These are phyloP conservation scores for Xylariaceae sp. DNA, from an alignment of 2,329 filamentous ascomycete genomes.

Conservation along the genomic window DNA sequence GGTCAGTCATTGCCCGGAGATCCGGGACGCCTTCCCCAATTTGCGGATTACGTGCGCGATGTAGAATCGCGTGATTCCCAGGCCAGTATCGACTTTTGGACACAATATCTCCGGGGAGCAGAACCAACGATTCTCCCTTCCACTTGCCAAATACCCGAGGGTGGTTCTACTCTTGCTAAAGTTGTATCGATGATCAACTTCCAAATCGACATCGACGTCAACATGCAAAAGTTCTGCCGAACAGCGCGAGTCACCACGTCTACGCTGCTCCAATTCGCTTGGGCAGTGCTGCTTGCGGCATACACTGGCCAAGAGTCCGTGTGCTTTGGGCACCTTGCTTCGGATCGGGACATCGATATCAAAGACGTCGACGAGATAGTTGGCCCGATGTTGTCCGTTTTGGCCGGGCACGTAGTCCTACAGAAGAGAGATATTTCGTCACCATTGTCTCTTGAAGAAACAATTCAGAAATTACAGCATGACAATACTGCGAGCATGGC, in stretches of 20 bases:
- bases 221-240: conserved; percentile 8
- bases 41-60: not conserved
- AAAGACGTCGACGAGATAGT: conserved; percentile 1
- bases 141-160: too few relatives aligned
- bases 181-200: conserved; percentile 4
- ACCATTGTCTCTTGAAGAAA: not conserved
- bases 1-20: not conserved
- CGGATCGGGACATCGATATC: conserved; percentile 14
- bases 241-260: conserved; percentile 8
- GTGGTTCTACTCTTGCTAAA: too few relatives aligned
- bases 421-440: not conserved
- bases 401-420: too few relatives aligned
- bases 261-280: conserved; percentile 10
- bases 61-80: not conserved
- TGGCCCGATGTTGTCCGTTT: conserved; percentile 9
- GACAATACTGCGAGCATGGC: conserved; percentile 15
- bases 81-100: conserved; percentile 1
- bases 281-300: conserved; percentile 9
- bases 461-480: conserved; percentile 5
- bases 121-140: conserved; percentile 5
- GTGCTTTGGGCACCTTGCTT: conserved; percentile 14
- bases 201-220: conserved; percentile 6
- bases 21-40: not conserved
- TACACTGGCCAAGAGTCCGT: conserved; percentile 5
- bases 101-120: not conserved